Base-by-base conservation (phyloP, 2,329 filamentous ascomycete genomes). In the Calonectria crousiana region DNA sequence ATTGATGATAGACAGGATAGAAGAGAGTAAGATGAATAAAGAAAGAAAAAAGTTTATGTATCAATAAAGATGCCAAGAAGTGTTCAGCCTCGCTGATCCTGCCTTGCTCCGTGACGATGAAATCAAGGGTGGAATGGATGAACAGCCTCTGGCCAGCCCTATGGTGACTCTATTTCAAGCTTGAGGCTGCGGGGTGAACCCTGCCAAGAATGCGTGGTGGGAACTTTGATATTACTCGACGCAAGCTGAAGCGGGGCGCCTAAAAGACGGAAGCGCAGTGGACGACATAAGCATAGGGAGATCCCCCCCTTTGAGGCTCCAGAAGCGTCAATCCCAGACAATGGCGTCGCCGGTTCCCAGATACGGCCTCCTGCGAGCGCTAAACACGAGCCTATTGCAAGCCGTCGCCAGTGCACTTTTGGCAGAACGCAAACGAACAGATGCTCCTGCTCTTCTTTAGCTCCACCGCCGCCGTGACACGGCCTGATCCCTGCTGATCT, bases 61-160 rank as follows among this genome's bases (percentile, higher is more conserved):
- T 69, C 34, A 67, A 69, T 30, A 66, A 72, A 72, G 76, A 73
- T 70, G 75, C 73, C 71, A 56, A 71, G 32, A 58, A 69, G 68
- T 64, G 47, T 23, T 67, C 44, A 30, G 60, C 41, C 30, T 64
- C 62, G 14, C 58, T 23, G 32, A 62, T 47, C 6, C 23, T 26
- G 9, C 52, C 26, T 4, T 64, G 23, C 13, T 49, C 30, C 34
- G 23, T 53, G n/a, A 18, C 16, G 4, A 36, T 30, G 16, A 47
- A 68, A 14, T 20, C n/a, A 18, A 14, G 34, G 36, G 16, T 41
- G 13, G 36, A 9, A 30, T 62, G 20, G 34, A 38, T 38, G 14
- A 26, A 34, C 16, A 20, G 26, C 23, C 38, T 26, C 8, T 26
- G 8, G 16, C 56, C 56, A 62, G 56, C 56, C 56, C 23, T 62